Evolutionary conservation across 495 filamentous ascomycete species (phyloP), one percentile per base, ranked within the genome.

Genomic region (Penicillium fimorum): DNA sequence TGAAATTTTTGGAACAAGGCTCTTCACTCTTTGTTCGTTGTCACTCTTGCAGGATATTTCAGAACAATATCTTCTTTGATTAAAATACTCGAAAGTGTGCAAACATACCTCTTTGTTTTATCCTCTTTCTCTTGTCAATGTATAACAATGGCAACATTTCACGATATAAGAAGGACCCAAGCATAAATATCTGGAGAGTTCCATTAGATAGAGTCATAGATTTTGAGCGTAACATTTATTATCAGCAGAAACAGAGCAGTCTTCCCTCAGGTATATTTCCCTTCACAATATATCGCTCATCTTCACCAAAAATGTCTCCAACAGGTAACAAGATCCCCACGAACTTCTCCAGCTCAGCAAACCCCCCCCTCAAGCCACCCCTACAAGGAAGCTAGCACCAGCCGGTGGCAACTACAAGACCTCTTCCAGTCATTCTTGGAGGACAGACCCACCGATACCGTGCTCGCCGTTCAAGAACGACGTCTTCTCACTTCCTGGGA

Each of bases 401-500:
- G 50, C 25, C 50, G 35, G 9, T 52, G 50, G 50, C 24, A 30
- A 10, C 9, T 40, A 3, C 4, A 24, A 12, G 10, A 25, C 15
- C 50, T 52, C 25, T 52, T 52, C 38, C 35, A 20, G 11, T 20
- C 37, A 11, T 52, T 52, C 25, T 13, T 52, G 2, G 24, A 40
- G 10, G 5, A 33, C 29, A 44, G 46, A 35, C 20, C 54, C 15
- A 15, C 25, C 22, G 47, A 56, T 6, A 40, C 22, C 6, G 11
- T 45, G 3, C 37, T 9, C 3, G 40, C 27, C 12, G 37, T 25
- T 12, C 22, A 47, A 40, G 22, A 48, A n/a, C 27, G 44, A 13
- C 32, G 17, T 4, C 45, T 27, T 13, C 33, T 42, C 15, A 15
- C 58, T 7, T 25, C 30, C 38, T 62, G 59, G 59, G 50, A 55